Evolutionary conservation across 2,329 filamentous ascomycete genomes (phyloP).

Genomic region (Xylaria sp.): DNA sequence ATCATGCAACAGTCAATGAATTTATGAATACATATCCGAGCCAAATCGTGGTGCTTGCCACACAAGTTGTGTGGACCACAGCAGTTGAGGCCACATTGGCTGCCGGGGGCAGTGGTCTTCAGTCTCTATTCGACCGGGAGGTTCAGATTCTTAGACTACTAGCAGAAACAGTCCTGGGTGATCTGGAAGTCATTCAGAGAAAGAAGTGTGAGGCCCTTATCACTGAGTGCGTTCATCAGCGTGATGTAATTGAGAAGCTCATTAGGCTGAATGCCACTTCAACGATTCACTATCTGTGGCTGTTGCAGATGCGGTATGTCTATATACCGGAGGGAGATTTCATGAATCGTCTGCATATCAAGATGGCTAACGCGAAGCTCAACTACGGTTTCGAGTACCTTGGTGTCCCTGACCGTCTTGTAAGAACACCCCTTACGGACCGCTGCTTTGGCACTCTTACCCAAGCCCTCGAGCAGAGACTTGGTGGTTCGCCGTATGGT

Average conservation of each 20-base stretch:
- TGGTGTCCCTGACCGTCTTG: slow-evolving; percentile 93
- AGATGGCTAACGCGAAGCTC: slow-evolving; percentile 96
- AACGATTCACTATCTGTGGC: slow-evolving; percentile 88
- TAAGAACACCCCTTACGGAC: slow-evolving; percentile 95
- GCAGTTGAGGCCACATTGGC: slow-evolving; percentile 82
- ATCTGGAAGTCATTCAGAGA: slow-evolving; percentile 85
- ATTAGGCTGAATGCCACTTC: slow-evolving; percentile 78
- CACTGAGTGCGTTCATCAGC: slow-evolving; percentile 98
- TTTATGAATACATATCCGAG: slow-evolving; percentile 89
- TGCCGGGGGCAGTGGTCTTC: slow-evolving; percentile 75
- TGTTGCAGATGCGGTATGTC: slow-evolving; percentile 96
- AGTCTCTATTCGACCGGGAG: slow-evolving; percentile 80
- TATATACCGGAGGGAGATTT: slow-evolving; percentile 86
- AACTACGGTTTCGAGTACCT: slow-evolving; percentile 99
- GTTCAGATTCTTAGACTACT: slow-evolving; percentile 87
- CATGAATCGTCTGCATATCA: slow-evolving; percentile 84
- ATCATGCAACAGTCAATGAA: slow-evolving; percentile 75
- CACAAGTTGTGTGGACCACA: slow-evolving; percentile 93
- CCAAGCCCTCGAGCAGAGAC: slow-evolving; percentile 91
- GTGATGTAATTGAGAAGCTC: slow-evolving; percentile 90
- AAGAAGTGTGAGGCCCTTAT: slow-evolving; percentile 99
- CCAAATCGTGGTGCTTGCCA: slow-evolving; percentile 94
- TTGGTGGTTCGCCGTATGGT: slow-evolving; percentile 96
- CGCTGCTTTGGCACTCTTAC: slow-evolving; percentile 98
- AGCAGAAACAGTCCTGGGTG: slow-evolving; percentile 87